phyloP scores from a whole-genome alignment of 1,284 basidiomycete species.

The Cryptococcus sp. region DNA sequence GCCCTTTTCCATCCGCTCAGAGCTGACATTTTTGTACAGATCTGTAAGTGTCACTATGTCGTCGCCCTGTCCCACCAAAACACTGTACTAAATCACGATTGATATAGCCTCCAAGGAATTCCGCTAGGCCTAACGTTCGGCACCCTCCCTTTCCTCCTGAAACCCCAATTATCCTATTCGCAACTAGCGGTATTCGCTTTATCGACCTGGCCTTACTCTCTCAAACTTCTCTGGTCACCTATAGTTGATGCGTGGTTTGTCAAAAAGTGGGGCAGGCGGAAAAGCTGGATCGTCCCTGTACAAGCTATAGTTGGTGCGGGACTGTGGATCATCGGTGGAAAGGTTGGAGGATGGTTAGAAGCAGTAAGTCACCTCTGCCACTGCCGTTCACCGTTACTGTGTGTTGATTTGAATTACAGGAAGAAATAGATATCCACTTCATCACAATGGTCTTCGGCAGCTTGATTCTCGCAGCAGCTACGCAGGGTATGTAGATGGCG shows the following conservation, averaged over 20 bases:
- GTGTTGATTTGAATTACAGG: slow-evolving; percentile 56
- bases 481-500: slow-evolving; percentile 68
- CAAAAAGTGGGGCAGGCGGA: slow-evolving; percentile 72
- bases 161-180: slow-evolving; percentile 92
- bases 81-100: background rate
- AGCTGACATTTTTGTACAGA: slow-evolving; percentile 22
- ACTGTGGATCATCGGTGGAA: slow-evolving; percentile 83
- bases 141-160: slow-evolving; percentile 93
- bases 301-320: slow-evolving; percentile 84
- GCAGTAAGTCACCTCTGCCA: slow-evolving; percentile 61
- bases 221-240: slow-evolving; percentile 97
- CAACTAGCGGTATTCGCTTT: slow-evolving; percentile 94
- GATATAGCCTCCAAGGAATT: slow-evolving; percentile 75
- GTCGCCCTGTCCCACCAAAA: background rate
- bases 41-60: slow-evolving; percentile 24
- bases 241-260: slow-evolving; percentile 92
- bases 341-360: slow-evolving; percentile 77
- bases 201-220: slow-evolving; percentile 92
- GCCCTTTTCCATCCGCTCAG: background rate
- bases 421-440: slow-evolving; percentile 74
- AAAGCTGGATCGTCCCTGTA: slow-evolving; percentile 99
- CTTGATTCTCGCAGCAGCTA: slow-evolving; percentile 93
- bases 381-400: background rate
- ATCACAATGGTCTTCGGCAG: slow-evolving; percentile 86
- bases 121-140: slow-evolving; percentile 76